These are phyloP conservation scores for Xylaria sp. DNA, from an alignment of 2,329 filamentous ascomycete species.

Conservation along the genomic window DNA sequence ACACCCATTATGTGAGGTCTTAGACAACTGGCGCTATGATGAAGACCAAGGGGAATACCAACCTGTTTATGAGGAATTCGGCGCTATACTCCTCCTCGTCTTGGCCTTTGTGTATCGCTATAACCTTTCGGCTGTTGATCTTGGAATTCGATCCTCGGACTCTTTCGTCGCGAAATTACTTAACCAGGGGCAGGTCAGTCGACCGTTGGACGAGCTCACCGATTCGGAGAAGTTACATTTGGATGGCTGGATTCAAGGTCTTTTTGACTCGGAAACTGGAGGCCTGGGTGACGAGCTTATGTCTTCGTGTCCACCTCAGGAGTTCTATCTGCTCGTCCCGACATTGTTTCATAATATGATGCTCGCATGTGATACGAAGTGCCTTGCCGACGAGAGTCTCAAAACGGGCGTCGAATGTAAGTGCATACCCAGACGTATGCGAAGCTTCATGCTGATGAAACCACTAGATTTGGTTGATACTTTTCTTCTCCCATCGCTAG, in stretches of 20 bases:
- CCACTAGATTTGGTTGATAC: conserved; percentile 77
- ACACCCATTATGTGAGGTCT: conserved; percentile 76
- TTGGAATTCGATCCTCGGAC: conserved; percentile 68
- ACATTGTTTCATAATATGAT: conserved; percentile 81
- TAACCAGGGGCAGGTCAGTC: conserved; percentile 66
- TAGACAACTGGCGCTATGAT: conserved; percentile 84
- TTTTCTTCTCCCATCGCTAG: conserved; percentile 81
- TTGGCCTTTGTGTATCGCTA: conserved; percentile 82
- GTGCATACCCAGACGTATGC: conserved; percentile 46
- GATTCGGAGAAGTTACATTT: conserved; percentile 74
- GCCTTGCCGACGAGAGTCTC: conserved; percentile 74
- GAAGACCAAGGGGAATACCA: conserved; percentile 87
- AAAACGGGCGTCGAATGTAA: conserved; percentile 81
- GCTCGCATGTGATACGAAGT: conserved; percentile 72
- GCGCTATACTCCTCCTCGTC: conserved; percentile 77
- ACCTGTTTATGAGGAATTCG: conserved; percentile 87
- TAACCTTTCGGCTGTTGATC: conserved; percentile 70
- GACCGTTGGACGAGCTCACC: conserved; percentile 68
- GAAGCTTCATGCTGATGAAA: conserved; percentile 39
- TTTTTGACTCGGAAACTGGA: conserved; percentile 79
- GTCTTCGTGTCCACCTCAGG: conserved; percentile 82
- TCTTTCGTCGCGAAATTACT: conserved; percentile 78
- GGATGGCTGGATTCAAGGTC: conserved; percentile 78
- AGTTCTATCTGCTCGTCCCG: conserved; percentile 83
- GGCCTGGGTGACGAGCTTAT: conserved; percentile 83